Evolutionary conservation across 78 protist species (phyloP).

Genomic region (Neovahlkampfia damariscottae): DNA sequence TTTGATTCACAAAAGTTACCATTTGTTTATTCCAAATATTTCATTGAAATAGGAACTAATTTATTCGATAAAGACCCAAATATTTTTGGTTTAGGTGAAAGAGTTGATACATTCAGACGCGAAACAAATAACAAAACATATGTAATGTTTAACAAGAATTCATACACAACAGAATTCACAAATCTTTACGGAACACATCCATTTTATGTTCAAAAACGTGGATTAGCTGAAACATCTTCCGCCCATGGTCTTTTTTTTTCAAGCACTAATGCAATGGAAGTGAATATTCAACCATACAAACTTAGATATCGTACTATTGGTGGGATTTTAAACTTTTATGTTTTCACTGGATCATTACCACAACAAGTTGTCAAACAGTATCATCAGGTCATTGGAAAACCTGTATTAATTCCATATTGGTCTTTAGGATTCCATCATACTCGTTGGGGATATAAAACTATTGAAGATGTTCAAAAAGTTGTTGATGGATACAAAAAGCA

Average conservation of each 20-base stretch:
- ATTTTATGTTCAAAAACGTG: background rate
- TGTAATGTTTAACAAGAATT: background rate
- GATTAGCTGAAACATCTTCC: background rate
- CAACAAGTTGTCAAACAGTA: background rate
- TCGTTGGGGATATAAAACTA: constrained; percentile 86
- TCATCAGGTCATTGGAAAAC: background rate
- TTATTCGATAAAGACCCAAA: background rate
- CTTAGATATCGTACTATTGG: background rate
- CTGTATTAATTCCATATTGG: background rate
- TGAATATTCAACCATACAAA: no score
- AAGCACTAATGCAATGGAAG: background rate
- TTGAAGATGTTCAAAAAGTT: constrained; percentile 41
- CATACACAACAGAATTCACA: background rate
- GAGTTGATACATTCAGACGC: background rate
- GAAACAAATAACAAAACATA: background rate
- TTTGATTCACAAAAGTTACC: background rate
- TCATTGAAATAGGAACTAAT: background rate
- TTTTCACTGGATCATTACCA: background rate
- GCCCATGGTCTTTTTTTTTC: background rate
- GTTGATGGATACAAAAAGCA: constrained; percentile 61
- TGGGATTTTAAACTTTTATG: background rate
- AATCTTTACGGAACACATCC: constrained; percentile 2
- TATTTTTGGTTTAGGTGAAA: background rate
- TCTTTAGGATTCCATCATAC: background rate
- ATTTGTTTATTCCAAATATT: background rate